Percentiles rank a stretch among this genome's conserved stretches.
Evolutionary conservation across 2,329 filamentous ascomycete species (phyloP).

Genomic region (Fusarium mangiferae): DNA sequence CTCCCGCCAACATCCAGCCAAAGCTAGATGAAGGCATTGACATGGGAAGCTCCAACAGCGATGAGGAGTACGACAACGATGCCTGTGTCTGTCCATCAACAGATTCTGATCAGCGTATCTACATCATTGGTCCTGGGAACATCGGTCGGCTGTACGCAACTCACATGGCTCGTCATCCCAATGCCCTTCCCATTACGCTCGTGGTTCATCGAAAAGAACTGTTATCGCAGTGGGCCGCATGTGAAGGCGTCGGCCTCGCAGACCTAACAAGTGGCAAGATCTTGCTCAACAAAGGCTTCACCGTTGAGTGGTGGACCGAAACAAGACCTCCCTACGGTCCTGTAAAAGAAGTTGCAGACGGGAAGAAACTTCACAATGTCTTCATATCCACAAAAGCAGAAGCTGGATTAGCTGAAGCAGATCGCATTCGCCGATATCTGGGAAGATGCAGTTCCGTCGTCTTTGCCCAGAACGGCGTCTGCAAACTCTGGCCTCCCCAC

Average conservation of each 20-base stretch:
- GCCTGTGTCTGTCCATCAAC: fast-evolving
- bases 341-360: slow-evolving; percentile 3
- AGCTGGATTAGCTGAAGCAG: not conserved
- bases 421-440: not conserved
- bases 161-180: not conserved
- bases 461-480: slow-evolving; percentile 13
- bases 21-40: not conserved
- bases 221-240: not conserved
- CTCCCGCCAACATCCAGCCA: not conserved
- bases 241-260: not conserved
- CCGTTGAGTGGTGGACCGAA: slow-evolving; percentile 14
- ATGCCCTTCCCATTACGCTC: not conserved
- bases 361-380: not conserved
- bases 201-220: slow-evolving; percentile 5
- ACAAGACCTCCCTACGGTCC: not conserved
- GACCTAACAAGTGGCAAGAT: not conserved
- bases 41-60: not conserved
- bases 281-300: slow-evolving; percentile 2
- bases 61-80: not conserved
- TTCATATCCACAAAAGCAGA: slow-evolving; percentile 15
- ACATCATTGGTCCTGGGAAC: slow-evolving; percentile 9
- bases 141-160: slow-evolving; percentile 3
- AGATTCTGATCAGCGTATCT: not conserved
- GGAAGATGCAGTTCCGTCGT: not conserved
- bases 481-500: slow-evolving; percentile 17